Conservation (phyloP, 345 rosid species). For the Corchorus capsularis region DNA sequence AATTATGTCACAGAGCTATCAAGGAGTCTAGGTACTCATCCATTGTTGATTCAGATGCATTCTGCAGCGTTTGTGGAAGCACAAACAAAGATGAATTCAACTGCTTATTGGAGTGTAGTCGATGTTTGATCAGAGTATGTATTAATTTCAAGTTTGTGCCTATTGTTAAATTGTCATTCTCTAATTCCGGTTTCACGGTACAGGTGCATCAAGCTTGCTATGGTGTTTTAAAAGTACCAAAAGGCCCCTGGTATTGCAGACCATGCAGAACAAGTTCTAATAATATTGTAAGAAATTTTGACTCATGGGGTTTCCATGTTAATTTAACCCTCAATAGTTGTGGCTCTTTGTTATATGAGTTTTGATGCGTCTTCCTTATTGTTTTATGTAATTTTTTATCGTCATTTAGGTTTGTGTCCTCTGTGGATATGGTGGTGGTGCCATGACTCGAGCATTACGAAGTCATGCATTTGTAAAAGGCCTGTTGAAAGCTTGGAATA, state of each 20-base stretch:
- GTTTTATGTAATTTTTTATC: not conserved
- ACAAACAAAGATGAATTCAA: slow-evolving; percentile 46
- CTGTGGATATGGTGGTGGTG: slow-evolving; percentile 59
- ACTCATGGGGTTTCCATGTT: not conserved
- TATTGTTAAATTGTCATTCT: not conserved
- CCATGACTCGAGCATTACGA: slow-evolving; percentile 47
- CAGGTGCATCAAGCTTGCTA: slow-evolving; percentile 65
- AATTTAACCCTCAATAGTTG: not conserved
- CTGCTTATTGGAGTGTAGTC: slow-evolving; percentile 44
- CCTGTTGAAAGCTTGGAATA: slow-evolving; percentile 45
- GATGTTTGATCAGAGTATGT: slow-evolving; percentile 42
- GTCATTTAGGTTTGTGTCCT: slow-evolving; percentile 50
- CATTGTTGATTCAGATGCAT: slow-evolving; percentile 27
- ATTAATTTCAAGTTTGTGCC: not conserved
- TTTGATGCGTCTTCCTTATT: slow-evolving; percentile 6
- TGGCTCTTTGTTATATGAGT: not conserved
- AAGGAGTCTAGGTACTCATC: slow-evolving; percentile 17
- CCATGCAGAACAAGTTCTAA: slow-evolving; percentile 45
- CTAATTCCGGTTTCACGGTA: slow-evolving; percentile 5
- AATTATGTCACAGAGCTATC: slow-evolving; percentile 29
- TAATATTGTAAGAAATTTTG: slow-evolving; percentile 37
- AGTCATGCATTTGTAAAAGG: slow-evolving; percentile 40
- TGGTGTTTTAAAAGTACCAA: slow-evolving; percentile 49
- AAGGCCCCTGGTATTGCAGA: slow-evolving; percentile 51
- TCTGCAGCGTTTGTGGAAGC: slow-evolving; percentile 56